phyloP scores from a whole-genome alignment of 305 asterid genomes.

The Withania somnifera region DNA sequence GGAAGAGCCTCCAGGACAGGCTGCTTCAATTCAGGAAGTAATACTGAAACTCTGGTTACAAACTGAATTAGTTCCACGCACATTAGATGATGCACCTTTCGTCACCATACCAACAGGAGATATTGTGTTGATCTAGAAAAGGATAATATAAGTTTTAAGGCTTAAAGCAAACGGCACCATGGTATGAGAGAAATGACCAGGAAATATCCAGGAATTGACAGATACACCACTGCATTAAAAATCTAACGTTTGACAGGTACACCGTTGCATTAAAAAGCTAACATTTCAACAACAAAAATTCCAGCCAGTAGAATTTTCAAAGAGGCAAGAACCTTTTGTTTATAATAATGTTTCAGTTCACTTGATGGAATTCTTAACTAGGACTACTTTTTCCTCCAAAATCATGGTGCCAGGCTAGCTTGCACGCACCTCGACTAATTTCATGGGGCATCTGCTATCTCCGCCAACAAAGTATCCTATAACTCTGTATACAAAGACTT shows the following conservation, averaged over 20 bases:
- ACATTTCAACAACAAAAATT: background rate
- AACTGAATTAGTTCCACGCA: slow-evolving; percentile 46
- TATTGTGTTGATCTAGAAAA: background rate
- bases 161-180: background rate
- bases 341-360: background rate
- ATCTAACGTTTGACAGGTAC: background rate
- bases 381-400: background rate
- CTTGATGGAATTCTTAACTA: background rate
- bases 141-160: background rate
- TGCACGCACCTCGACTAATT: background rate
- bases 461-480: background rate
- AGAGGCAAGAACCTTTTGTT: background rate
- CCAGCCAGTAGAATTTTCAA: background rate
- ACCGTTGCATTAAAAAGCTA: background rate
- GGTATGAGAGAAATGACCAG: background rate
- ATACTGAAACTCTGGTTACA: slow-evolving; percentile 28
- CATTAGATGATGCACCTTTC: slow-evolving; percentile 71
- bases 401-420: background rate
- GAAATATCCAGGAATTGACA: background rate
- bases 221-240: background rate
- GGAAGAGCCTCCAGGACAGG: slow-evolving; percentile 67
- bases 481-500: background rate
- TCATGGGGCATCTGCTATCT: background rate
- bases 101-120: background rate
- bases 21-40: slow-evolving; percentile 67